Percentiles rank a stretch among this genome's conserved stretches.
Conservation (phyloP, 768 basidiomycete genomes). For the Tylopilus rubrobrunneus region DNA sequence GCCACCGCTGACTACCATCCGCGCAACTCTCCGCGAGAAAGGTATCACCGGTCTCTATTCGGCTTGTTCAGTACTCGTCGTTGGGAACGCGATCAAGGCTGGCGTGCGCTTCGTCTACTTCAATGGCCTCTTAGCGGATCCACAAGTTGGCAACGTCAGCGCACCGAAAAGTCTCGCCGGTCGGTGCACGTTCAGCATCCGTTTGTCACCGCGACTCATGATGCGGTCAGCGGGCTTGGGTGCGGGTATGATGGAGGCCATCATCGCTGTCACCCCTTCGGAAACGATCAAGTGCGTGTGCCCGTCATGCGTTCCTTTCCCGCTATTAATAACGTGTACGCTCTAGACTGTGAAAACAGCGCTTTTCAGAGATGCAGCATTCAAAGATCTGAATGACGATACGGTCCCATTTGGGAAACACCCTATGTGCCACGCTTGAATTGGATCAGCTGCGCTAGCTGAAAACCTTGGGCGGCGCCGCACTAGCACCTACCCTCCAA, state of each 20-base stretch:
- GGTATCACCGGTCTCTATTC: conserved; percentile 90
- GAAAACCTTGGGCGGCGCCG: too few species aligned
- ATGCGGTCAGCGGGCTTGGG: conserved; percentile 60
- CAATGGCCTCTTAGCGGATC: conserved; percentile 78
- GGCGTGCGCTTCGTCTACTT: conserved; percentile 94
- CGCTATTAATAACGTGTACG: neutral
- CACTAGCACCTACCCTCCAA: too few species aligned
- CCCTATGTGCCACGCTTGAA: too few species aligned
- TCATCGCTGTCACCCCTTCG: conserved; percentile 94
- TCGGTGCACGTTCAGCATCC: conserved; percentile 26
- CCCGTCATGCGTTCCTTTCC: neutral
- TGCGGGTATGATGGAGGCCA: conserved; percentile 88
- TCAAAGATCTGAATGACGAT: too few species aligned
- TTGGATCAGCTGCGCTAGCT: too few species aligned
- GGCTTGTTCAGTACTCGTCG: conserved; percentile 82
- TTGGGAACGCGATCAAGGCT: conserved; percentile 91
- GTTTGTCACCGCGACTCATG: conserved; percentile 8
- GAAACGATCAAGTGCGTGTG: conserved; percentile 92
- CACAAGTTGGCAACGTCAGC: conserved; percentile 88
- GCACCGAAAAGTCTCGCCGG: conserved; percentile 82
- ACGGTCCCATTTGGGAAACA: too few species aligned
- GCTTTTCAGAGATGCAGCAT: too few species aligned
- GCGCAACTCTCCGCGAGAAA: conserved; percentile 65
- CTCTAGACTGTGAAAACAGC: neutral
- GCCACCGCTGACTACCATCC: conserved; percentile 69